These are phyloP conservation scores for Diplodia mutila DNA, from an alignment of 2,329 filamentous ascomycete genomes.

Conservation along the genomic window DNA sequence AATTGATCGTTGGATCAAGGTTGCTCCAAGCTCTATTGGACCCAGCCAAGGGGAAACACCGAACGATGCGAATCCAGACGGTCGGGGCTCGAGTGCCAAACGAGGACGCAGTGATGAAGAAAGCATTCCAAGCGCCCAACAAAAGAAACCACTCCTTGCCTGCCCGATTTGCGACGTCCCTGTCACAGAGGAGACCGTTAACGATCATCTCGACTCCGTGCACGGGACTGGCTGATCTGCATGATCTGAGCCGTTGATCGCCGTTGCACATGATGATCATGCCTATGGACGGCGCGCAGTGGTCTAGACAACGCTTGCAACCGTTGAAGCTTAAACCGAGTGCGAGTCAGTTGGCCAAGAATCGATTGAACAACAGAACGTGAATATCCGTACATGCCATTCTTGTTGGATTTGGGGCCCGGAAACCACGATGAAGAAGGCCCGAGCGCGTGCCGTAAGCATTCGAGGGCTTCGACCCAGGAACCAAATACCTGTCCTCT, in stretches of 20 bases:
- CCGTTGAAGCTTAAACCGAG: background rate
- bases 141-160: conserved; percentile 35
- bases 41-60: conserved; percentile 21
- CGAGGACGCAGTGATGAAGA: conserved; percentile 26
- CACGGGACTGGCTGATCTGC: conserved; percentile 23
- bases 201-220: conserved; percentile 44
- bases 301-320: background rate
- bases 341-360: background rate
- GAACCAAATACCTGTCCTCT: background rate
- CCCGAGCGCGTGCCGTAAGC: background rate
- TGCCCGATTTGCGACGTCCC: conserved; percentile 45
- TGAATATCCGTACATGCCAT: background rate
- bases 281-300: background rate
- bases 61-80: background rate
- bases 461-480: background rate
- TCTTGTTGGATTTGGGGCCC: background rate
- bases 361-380: background rate
- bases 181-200: conserved; percentile 41
- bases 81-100: conserved; percentile 31
- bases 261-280: conserved; percentile 14
- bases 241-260: conserved; percentile 18
- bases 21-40: conserved; percentile 26
- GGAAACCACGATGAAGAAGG: background rate
- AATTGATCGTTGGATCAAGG: conserved; percentile 46
- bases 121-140: background rate